These are phyloP conservation scores for Ramaria sp. DNA, from an alignment of 768 basidiomycete genomes.

Conservation along the genomic window DNA sequence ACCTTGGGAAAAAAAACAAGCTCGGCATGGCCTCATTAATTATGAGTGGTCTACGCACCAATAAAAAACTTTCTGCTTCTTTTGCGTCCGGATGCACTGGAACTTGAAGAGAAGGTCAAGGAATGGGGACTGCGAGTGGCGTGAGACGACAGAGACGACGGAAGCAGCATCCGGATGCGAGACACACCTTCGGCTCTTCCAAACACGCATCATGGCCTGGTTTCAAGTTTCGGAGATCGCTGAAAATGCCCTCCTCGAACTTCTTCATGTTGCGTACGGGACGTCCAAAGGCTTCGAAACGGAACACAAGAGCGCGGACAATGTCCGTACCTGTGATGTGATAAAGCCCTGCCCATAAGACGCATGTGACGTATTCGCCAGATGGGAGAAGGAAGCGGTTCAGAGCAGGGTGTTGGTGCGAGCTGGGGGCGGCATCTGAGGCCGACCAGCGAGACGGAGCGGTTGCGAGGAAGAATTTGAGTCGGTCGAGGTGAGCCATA, in stretches of 20 bases:
- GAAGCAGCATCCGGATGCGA: neutral
- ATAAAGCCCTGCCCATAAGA: conserved; percentile 84
- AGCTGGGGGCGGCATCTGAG: conserved; percentile 19
- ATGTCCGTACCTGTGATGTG: conserved; percentile 97
- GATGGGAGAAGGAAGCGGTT: conserved; percentile 83
- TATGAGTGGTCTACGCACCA: conserved; percentile 46
- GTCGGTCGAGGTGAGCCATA: conserved; percentile 64
- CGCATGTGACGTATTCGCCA: conserved; percentile 73
- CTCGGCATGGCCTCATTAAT: neutral
- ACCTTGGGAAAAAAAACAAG: conserved; percentile 43
- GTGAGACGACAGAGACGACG: neutral
- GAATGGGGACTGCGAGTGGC: conserved; percentile 64
- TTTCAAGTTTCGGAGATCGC: conserved; percentile 86
- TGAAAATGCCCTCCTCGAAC: conserved; percentile 95
- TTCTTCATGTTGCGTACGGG: conserved; percentile 93
- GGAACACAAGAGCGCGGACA: conserved; percentile 87
- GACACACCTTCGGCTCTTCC: conserved; percentile 87
- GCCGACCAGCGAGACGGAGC: conserved; percentile 64
- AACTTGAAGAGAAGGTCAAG: conserved; percentile 92
- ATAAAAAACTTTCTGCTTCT: conserved; percentile 99
- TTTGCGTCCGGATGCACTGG: conserved; percentile 94
- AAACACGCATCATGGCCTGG: conserved; percentile 86
- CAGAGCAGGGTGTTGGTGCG: conserved; percentile 55
- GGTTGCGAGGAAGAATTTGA: conserved; percentile 84
- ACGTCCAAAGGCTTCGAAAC: conserved; percentile 73